Conservation (phyloP, 2,329 filamentous ascomycete genomes). For the Fusarium stilboides region DNA sequence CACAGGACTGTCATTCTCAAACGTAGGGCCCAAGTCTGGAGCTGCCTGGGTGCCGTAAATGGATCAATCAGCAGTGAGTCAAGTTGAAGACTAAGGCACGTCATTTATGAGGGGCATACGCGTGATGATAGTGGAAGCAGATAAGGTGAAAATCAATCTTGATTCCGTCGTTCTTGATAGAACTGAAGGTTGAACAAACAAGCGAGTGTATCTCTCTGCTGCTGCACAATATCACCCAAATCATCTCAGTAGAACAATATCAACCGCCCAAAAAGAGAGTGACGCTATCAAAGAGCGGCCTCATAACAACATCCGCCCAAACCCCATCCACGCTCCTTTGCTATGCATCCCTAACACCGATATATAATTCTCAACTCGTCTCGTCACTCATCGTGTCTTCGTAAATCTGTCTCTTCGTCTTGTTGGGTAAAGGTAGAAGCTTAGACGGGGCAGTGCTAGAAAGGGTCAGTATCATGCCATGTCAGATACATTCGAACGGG, state of each 20-base stretch:
- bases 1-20: constrained; percentile 1
- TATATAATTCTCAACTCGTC: constrained; percentile 20
- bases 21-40: constrained; percentile 1
- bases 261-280: constrained; percentile 36
- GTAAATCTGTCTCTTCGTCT: constrained; percentile 9
- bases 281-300: constrained; percentile 31
- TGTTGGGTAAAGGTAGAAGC: neutral
- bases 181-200: constrained; percentile 20
- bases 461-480: constrained; percentile 21
- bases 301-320: constrained; percentile 32
- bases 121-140: neutral
- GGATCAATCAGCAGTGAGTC: neutral
- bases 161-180: neutral
- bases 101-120: neutral
- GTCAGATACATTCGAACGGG: neutral
- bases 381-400: constrained; percentile 32
- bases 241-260: neutral
- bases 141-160: constrained; percentile 15
- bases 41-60: neutral
- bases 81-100: neutral
- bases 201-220: constrained; percentile 27
- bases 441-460: constrained; percentile 50
- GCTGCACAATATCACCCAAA: constrained; percentile 8
- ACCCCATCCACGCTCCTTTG: constrained; percentile 11
- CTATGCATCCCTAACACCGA: constrained; percentile 31